A percentile compares a stretch with the other conserved stretches of the same genome.
Conservation (phyloP, 164 flowering plant species). For the Amborella trichopoda region DNA sequence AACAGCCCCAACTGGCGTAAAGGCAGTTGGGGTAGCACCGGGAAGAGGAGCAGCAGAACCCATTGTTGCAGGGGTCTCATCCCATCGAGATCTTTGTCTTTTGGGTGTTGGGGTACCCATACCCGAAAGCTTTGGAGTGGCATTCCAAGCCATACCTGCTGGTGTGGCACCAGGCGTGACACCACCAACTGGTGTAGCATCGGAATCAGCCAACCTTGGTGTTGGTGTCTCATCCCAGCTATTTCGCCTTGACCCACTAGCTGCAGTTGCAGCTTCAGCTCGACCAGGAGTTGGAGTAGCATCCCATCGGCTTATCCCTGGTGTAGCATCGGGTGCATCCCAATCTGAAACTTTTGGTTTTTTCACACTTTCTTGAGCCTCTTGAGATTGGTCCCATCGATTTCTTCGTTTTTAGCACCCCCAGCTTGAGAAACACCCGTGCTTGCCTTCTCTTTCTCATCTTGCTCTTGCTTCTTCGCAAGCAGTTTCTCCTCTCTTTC, state of each 20-base stretch:
- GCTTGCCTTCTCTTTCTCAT: conserved; percentile 27
- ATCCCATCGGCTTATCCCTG: conserved; percentile 94
- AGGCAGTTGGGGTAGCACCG: conserved; percentile 78
- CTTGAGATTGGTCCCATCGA: conserved; percentile 84
- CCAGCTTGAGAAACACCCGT: conserved; percentile 16
- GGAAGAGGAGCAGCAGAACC: conserved; percentile 86
- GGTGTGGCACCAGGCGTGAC: conserved; percentile 96
- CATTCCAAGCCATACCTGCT: conserved; percentile 97
- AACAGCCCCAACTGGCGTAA: conserved; percentile 87
- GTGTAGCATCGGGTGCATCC: conserved; percentile 89
- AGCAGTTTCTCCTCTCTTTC: conserved; percentile 63
- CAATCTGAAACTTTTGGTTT: conserved; percentile 81
- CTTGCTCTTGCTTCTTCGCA: conserved; percentile 81
- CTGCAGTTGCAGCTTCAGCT: conserved; percentile 64
- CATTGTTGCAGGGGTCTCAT: conserved; percentile 95
- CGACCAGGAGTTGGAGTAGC: conserved; percentile 96
- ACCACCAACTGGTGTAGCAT: conserved; percentile 87
- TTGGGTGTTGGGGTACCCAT: conserved; percentile 93
- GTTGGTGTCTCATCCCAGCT: conserved; percentile 99
- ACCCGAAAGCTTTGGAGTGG: conserved; percentile 90
- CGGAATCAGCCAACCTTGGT: conserved; percentile 76
- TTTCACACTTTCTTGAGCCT: conserved; percentile 26
- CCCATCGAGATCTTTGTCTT: conserved; percentile 95
- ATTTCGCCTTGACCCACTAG: conserved; percentile 52
- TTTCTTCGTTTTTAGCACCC: conserved; percentile 64